Evolutionary conservation across 176 grass and related monocot species (phyloP).

Genomic region (Aegilops umbellulata): DNA sequence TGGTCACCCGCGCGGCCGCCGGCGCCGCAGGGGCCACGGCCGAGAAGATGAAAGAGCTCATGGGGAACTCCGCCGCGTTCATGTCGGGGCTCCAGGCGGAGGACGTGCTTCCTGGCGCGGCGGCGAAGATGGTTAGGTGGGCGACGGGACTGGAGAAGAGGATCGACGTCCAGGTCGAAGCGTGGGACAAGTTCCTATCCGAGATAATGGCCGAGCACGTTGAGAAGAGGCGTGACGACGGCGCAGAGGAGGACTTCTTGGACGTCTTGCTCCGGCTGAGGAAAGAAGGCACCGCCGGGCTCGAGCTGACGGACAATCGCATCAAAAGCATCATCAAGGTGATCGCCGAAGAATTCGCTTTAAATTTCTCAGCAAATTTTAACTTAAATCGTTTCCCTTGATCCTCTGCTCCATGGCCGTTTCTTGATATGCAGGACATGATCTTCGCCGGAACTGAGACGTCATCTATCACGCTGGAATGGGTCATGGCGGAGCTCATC

Average conservation of each 20-base stretch:
- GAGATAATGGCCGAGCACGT: conserved; percentile 34
- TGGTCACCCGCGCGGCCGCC: conserved; percentile 17
- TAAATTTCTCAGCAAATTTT: not conserved
- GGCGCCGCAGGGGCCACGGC: conserved; percentile 4
- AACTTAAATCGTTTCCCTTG: not conserved
- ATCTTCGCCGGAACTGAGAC: not conserved
- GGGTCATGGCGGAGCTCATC: conserved; percentile 52
- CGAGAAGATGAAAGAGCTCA: conserved; percentile 13
- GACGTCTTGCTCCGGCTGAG: conserved; percentile 34
- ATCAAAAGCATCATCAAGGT: conserved; percentile 41
- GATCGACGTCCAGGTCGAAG: conserved; percentile 25
- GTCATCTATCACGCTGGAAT: conserved; percentile 1
- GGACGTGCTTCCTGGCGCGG: conserved; percentile 29
- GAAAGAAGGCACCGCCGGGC: not conserved
- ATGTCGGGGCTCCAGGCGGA: conserved; percentile 31
- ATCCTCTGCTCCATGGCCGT: not conserved
- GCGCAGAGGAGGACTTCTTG: conserved; percentile 36
- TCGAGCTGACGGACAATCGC: conserved; percentile 33
- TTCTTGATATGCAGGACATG: not conserved
- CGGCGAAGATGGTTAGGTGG: not conserved
- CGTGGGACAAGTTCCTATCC: conserved; percentile 28
- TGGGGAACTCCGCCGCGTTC: conserved; percentile 25
- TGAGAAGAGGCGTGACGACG: conserved; percentile 3
- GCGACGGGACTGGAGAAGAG: conserved; percentile 35
- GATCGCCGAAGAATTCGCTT: not conserved